A percentile compares a stretch with the other conserved stretches of the same genome.
Conservation (phyloP, 1,139 yeast genomes). For the Debaryomyces psychrophilus region DNA sequence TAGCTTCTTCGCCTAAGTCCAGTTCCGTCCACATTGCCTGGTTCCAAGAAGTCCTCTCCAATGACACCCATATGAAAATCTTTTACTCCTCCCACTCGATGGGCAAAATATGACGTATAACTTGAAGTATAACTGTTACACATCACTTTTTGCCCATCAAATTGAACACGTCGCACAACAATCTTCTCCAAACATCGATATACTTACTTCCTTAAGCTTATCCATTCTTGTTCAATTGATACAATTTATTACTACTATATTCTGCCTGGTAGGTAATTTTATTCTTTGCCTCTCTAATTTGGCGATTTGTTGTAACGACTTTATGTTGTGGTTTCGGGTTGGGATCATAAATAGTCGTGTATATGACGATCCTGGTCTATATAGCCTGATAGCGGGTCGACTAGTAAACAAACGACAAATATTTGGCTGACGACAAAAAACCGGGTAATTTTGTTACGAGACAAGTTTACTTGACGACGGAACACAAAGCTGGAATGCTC, state of each 20-base stretch:
- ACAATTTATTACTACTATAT: not conserved
- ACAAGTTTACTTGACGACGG: not conserved
- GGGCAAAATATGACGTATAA: conserved; percentile 1
- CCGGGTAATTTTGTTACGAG: not conserved
- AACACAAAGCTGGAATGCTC: not conserved
- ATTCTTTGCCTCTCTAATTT: not conserved
- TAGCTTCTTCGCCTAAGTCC: not conserved
- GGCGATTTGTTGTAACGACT: conserved; percentile 3
- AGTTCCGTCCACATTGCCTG: no score
- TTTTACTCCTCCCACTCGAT: not conserved
- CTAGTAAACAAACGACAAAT: not conserved
- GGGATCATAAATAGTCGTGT: conserved; percentile 5
- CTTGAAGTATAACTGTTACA: not conserved
- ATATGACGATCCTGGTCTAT: not conserved
- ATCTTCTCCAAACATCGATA: not conserved
- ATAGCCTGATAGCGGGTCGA: not conserved
- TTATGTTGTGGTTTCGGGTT: conserved; percentile 5
- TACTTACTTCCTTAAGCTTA: conserved; percentile 56
- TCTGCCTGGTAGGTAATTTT: not conserved
- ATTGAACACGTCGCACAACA: not conserved
- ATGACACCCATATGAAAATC: no score
- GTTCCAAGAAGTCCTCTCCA: no score
- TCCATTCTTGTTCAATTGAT: conserved; percentile 34
- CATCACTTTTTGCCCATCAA: conserved; percentile 3
- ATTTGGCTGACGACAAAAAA: not conserved